Evolutionary conservation across 2,329 filamentous ascomycete species (phyloP).

Genomic region (Venturia aucupariae): DNA sequence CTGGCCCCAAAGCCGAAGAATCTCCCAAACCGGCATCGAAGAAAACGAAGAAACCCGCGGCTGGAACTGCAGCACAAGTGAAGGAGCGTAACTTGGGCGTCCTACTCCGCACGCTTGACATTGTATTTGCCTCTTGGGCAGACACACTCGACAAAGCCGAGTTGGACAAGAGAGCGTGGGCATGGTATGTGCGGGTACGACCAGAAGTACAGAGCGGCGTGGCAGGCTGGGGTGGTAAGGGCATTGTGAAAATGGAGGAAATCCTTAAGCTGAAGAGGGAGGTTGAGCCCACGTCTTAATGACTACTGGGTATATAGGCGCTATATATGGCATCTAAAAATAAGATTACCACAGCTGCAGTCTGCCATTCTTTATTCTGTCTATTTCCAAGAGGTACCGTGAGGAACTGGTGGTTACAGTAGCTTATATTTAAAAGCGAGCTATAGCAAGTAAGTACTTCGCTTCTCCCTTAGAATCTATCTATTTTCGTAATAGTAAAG

Average conservation of each 20-base stretch:
- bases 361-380: too few species aligned
- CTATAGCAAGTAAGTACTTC: too few species aligned
- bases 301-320: not conserved
- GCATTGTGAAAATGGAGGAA: conserved; percentile 53
- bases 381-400: too few species aligned
- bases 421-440: too few species aligned
- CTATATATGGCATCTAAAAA: too few species aligned
- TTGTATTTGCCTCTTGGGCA: conserved; percentile 67
- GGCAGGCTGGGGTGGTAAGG: conserved; percentile 78
- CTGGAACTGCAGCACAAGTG: conserved; percentile 45
- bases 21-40: conserved; percentile 18
- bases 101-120: conserved; percentile 60
- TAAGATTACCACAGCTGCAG: too few species aligned
- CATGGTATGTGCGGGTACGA: conserved; percentile 69
- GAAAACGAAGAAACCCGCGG: conserved; percentile 44
- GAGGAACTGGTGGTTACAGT: too few species aligned
- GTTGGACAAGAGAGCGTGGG: conserved; percentile 67
- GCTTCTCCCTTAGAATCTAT: too few species aligned
- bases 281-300: not conserved
- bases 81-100: conserved; percentile 61
- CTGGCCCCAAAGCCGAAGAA: conserved; percentile 17
- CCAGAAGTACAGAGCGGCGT: conserved; percentile 67
- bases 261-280: conserved; percentile 52
- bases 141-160: conserved; percentile 53
- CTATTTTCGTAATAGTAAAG: too few species aligned